Evolutionary conservation across 331 rosid species (phyloP), one percentile per base, ranked within the genome.

Genomic region (Rosa hybrid): DNA sequence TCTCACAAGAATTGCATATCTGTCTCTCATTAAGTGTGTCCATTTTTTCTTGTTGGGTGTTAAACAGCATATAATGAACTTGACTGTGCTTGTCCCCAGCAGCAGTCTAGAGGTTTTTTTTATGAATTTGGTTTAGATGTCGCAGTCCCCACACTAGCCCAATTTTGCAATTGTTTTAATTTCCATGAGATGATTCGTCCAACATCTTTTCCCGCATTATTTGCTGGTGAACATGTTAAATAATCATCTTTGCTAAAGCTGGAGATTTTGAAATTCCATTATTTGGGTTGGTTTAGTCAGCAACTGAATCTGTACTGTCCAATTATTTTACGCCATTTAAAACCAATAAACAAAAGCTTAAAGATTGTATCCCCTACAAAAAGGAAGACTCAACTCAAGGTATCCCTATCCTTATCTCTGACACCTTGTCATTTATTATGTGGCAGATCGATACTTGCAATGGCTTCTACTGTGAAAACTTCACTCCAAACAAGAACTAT

Each of bases 391-490:
- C 23, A 34, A 70, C 44, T 20, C 23, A 34, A 60, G 72, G 57
- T 54, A 51, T 73, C 44, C 44, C 77, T 30, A 34, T 17, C 63
- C 64, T 49, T 16, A 51, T 73, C 25, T 25, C 79, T 72, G 6
- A 81, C 48, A n/a, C 64, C 45, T 77, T 65, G 20, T 81, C 70
- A 45, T 72, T 72, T 54, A 45, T 77, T 46, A 34, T 77, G 78
- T 17, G 77, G 81, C 88, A 96, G 99, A 96, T 93, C 74, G 90
- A 93, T 72, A 86, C 99, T 51, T 96, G 98, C 91, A 96, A 96
- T 86, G 99, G 92, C 9, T 96, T 73, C 82, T 96, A 96, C 86
- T 96, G 99, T 67, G 98, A 96, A 82, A 92, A 90, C 67, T 96
- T 84, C 80, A 88, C 76, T 18, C 98, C 99, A 51, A 93, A 93